A percentile compares a stretch with the other conserved stretches of the same genome.
These are phyloP conservation scores for Lecanicillium sp. DNA, from an alignment of 2,329 filamentous ascomycete genomes.

Conservation along the genomic window DNA sequence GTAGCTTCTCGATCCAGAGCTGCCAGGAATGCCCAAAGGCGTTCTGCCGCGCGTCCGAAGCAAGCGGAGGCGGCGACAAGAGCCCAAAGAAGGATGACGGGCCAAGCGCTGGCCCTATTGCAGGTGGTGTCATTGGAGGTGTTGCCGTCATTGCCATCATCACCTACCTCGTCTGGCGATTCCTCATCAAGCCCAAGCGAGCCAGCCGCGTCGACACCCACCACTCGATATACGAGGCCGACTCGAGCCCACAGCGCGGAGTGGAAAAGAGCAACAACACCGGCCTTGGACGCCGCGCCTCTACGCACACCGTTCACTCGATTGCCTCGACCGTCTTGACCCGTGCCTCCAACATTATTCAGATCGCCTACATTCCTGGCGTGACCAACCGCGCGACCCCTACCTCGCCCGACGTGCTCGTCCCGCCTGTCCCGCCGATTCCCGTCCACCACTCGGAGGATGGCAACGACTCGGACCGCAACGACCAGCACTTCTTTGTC, in stretches of 20 bases:
- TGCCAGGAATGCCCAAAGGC: conserved; percentile 41
- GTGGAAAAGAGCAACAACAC: conserved; percentile 39
- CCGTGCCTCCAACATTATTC: conserved; percentile 95
- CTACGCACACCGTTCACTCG: conserved; percentile 79
- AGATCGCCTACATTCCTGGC: conserved; percentile 97
- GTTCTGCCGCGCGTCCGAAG: conserved; percentile 32
- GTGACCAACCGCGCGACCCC: conserved; percentile 87
- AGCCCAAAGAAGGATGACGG: conserved; percentile 26
- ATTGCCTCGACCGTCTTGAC: conserved; percentile 94
- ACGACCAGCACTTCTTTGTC: conserved; percentile 68
- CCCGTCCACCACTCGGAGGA: conserved; percentile 46
- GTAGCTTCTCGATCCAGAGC: conserved; percentile 35
- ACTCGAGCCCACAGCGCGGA: conserved; percentile 35
- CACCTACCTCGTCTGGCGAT: conserved; percentile 79
- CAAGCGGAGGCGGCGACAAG: conserved; percentile 12
- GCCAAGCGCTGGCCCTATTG: conserved; percentile 76
- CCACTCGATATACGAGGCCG: conserved; percentile 48
- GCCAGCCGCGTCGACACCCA: conserved; percentile 31
- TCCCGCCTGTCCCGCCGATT: conserved; percentile 90
- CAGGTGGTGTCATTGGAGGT: conserved; percentile 83
- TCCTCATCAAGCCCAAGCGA: conserved; percentile 74
- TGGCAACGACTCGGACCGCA: conserved; percentile 57
- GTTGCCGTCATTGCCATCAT: conserved; percentile 65
- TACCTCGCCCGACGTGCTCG: conserved; percentile 70
- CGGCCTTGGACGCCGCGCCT: conserved; percentile 51